Conservation (phyloP, 2,329 filamentous ascomycete genomes). For the Stemphylium beticola region DNA sequence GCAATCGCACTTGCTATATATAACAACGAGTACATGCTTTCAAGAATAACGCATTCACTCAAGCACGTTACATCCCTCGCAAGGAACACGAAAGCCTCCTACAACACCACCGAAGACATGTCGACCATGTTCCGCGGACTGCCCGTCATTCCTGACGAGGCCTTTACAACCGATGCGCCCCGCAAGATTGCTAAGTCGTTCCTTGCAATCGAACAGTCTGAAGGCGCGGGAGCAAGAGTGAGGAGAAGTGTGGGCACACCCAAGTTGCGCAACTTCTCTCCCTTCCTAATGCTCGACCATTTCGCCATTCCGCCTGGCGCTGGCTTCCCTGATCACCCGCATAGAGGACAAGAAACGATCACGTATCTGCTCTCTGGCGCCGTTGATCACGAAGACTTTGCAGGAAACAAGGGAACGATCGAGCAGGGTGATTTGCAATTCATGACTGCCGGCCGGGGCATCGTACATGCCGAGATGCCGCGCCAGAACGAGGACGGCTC, state of each 20-base stretch:
- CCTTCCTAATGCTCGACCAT: conserved; percentile 94
- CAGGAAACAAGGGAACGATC: conserved; percentile 83
- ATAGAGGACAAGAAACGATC: conserved; percentile 85
- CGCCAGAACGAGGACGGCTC: conserved; percentile 75
- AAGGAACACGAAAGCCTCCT: conserved; percentile 21
- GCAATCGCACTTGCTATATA: conserved; percentile 49
- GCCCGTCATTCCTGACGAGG: conserved; percentile 55
- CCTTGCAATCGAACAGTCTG: conserved; percentile 81
- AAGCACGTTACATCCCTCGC: conserved; percentile 37
- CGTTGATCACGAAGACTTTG: conserved; percentile 92
- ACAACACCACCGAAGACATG: conserved; percentile 39
- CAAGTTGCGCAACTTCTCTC: conserved; percentile 82
- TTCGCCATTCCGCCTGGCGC: conserved; percentile 81
- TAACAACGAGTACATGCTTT: conserved; percentile 52
- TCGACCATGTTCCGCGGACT: conserved; percentile 54
- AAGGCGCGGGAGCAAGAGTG: conserved; percentile 87
- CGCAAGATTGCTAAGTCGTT: conserved; percentile 84
- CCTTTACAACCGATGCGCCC: conserved; percentile 54
- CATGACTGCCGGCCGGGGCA: conserved; percentile 92
- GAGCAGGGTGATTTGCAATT: conserved; percentile 91
- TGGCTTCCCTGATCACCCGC: conserved; percentile 87
- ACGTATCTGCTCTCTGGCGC: conserved; percentile 87
- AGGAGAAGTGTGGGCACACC: conserved; percentile 86
- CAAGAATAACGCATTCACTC: conserved; percentile 42
- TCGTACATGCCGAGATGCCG: conserved; percentile 97